phyloP scores from a whole-genome alignment of 495 filamentous ascomycete genomes.

The Bacidia gigantensis region DNA sequence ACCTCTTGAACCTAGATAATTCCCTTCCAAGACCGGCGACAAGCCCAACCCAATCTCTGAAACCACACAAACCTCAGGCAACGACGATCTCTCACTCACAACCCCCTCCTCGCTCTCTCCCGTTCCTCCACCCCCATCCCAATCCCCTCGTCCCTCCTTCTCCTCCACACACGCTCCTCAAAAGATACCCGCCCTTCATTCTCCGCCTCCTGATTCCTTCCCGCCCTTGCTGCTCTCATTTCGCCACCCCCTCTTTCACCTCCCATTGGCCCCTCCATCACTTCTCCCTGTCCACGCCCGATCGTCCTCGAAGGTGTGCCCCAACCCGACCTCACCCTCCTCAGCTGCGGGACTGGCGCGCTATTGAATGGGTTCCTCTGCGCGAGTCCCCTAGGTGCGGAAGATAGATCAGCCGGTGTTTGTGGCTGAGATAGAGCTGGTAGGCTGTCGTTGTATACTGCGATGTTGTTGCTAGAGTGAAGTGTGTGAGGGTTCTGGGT shows the following conservation, averaged over 20 bases:
- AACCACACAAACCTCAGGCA: too few species aligned
- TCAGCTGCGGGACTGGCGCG: not conserved
- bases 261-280: not conserved
- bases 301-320: constrained; percentile 2
- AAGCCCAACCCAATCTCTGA: not conserved
- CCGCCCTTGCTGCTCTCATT: not conserved
- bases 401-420: constrained; percentile 38
- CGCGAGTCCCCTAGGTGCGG: not conserved
- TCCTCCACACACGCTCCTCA: constrained; percentile 11
- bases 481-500: not conserved
- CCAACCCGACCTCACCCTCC: not conserved
- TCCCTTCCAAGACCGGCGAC: not conserved
- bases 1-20: too few species aligned
- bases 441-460: constrained; percentile 39
- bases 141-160: constrained; percentile 1
- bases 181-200: constrained; percentile 8
- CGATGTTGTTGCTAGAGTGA: not conserved
- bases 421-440: constrained; percentile 39
- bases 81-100: not conserved
- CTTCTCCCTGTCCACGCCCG: not conserved
- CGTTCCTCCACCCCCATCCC: constrained; percentile 4
- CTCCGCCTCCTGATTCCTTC: constrained; percentile 8
- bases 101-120: constrained; percentile 1
- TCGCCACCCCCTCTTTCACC: not conserved
- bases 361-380: constrained; percentile 10